Base-by-base conservation (phyloP, 192 early-diverging fungal species). In the Coemansia sp. region DNA sequence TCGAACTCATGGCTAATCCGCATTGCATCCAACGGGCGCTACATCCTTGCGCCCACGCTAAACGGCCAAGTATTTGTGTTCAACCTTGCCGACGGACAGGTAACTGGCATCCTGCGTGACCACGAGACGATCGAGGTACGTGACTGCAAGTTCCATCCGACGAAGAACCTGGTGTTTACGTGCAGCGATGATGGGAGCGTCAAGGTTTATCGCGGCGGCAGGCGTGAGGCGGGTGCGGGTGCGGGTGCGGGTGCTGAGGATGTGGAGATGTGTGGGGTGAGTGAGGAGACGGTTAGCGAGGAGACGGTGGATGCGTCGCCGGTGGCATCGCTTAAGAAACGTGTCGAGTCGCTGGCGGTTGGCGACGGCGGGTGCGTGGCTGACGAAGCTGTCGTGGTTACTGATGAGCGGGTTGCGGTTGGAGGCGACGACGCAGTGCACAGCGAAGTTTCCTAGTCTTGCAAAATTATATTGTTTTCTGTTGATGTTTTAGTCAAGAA, bases 1-100 rank as follows among this genome's bases (percentile, higher is more conserved):
- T 88, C 94, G 18, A 98, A 98, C 66, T 96, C 95, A 25, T 98
- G 95, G 95, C 77, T 93, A n/a, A 90, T 91, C 38, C 92, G 93
- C 33, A 81, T 98, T 24, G 66, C 90, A 0, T 86, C 86, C 23
- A 98, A 95, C 61, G 92, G 93, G 11, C 77, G 93, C 30, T 94
- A 95, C 50, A 55, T 98, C n/a, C 65, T 86, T 39, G 95, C 94
- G 22, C 94, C 94, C 1, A 96, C 93, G 2, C 87, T 89, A 44
- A 87, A 89, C 59, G 95, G 95, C 1, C 85, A 91, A 49, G 85
- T 96, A 18, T 92, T 93, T 69, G 73, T 90, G 15, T 98, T 90
- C 61, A 85, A 88, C 62, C 61, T 96, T 34, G 74, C 81, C 37
- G 89, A 86, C 0, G 93, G 93, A 1, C 67, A 89, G 53, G 82